phyloP scores from a whole-genome alignment of 2,329 filamentous ascomycete species.

The Pseudophaeomoniella oleicola region DNA sequence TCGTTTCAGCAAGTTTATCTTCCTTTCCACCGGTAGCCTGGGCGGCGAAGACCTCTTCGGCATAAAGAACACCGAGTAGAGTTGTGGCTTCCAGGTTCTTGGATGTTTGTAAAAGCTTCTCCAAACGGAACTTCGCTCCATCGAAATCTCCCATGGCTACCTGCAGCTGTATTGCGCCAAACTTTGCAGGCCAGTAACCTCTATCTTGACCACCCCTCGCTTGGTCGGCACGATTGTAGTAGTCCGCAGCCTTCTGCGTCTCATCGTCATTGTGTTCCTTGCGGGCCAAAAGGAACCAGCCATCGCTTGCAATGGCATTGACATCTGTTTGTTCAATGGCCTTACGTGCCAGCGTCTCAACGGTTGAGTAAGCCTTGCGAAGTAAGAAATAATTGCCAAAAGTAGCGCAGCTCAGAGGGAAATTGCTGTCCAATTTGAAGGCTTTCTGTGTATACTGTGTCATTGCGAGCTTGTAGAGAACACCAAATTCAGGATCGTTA shows the following conservation, averaged over 20 bases:
- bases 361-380: constrained; percentile 63
- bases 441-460: constrained; percentile 86
- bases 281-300: constrained; percentile 86
- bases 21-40: constrained; percentile 68
- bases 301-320: constrained; percentile 90
- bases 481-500: constrained; percentile 70
- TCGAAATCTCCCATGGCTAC: constrained; percentile 66
- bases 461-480: constrained; percentile 84
- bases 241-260: constrained; percentile 60
- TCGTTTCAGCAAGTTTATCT: constrained; percentile 71
- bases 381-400: constrained; percentile 85
- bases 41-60: constrained; percentile 79
- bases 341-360: constrained; percentile 76
- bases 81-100: constrained; percentile 82
- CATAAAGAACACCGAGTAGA: constrained; percentile 77
- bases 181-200: constrained; percentile 86
- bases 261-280: constrained; percentile 81
- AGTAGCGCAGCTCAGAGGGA: constrained; percentile 76
- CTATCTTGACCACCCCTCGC: constrained; percentile 82
- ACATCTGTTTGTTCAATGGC: constrained; percentile 94
- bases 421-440: constrained; percentile 83
- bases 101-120: constrained; percentile 82
- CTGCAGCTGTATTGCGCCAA: constrained; percentile 80
- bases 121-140: constrained; percentile 81
- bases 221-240: constrained; percentile 80